Percentiles rank a stretch among this genome's conserved stretches.
phyloP scores from a whole-genome alignment of 2,329 filamentous ascomycete genomes.

The Uncinocarpus reesii region DNA sequence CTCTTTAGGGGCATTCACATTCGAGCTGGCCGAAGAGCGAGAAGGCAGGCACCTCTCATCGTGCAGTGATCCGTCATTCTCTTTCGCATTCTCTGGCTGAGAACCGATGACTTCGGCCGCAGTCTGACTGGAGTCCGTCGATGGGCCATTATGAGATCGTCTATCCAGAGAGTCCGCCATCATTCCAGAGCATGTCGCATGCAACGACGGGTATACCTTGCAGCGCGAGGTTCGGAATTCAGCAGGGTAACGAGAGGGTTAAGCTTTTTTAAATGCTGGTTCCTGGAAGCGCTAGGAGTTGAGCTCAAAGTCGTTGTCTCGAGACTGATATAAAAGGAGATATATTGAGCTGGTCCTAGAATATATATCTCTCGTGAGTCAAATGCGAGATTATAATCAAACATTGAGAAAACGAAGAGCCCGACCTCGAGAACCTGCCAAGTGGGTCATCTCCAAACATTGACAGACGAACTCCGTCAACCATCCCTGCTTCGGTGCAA shows the following conservation, averaged over 20 bases:
- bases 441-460: background rate
- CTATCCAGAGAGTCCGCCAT: background rate
- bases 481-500: background rate
- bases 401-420: background rate
- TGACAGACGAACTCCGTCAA: background rate
- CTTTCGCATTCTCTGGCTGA: background rate
- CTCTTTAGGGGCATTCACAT: background rate
- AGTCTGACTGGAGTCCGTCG: background rate
- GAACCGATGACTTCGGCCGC: background rate
- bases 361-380: too few relatives aligned
- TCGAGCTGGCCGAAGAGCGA: slow-evolving; percentile 4
- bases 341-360: too few relatives aligned
- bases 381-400: background rate
- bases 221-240: too few relatives aligned
- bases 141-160: background rate
- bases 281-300: background rate
- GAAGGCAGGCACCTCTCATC: slow-evolving; percentile 1
- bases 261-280: slow-evolving; percentile 1
- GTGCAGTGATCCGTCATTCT: background rate
- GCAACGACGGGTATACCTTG: background rate
- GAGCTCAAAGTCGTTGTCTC: too few relatives aligned
- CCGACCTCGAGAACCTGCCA: background rate
- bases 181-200: background rate
- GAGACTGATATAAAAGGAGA: too few relatives aligned
- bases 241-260: background rate